Evolutionary conservation across 495 filamentous ascomycete genomes (phyloP), one percentile per base, ranked within the genome.

Genomic region (Neurospora sp.): DNA sequence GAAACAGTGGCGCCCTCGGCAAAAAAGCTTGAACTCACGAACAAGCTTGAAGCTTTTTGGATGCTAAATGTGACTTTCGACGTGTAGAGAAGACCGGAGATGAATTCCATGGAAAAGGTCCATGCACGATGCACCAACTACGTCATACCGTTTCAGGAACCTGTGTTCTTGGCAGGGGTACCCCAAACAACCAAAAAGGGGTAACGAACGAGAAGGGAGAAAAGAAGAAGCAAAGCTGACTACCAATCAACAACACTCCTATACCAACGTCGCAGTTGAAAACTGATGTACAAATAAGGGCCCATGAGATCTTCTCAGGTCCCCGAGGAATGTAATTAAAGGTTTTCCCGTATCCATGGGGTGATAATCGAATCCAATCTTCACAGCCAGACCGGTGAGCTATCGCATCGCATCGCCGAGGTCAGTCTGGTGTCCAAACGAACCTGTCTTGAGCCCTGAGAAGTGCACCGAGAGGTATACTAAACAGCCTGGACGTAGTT

Each of bases 401-500:
- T 61, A 8, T 61, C 53, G 53, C 53, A 35, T 61, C 53, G 53
- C 27, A 61, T 61, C 27, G 53, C 14, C 53, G 27, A 8, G 27
- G 22, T 5, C 7, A 35, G 10, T 61, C 22, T 3, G 6, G 27
- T 16, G 22, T 61, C 27, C 7, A 61, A 35, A 61, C 53, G 53
- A 35, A 61, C 53, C 27, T 61, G 53, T 35, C 53, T 31, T 17
- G 27, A 35, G 12, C 22, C 14, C 7, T 61, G 53, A 14, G 6
- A 61, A 61, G 53, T 14, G 53, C 53, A 61, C 12, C 53, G 27
- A 61, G 27, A 35, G 31, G 69, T 40, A 70, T 68, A 61, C 79
- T 83, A 87, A 44, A 94, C 88, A 78, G 89, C 89, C 80, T 94
- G 92, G 71, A 99, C 88, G 82, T 98, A 99, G 81, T 93, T 96